Evolutionary conservation across 2,329 filamentous ascomycete genomes (phyloP).

Genomic region (Penicillium hesseltinei): DNA sequence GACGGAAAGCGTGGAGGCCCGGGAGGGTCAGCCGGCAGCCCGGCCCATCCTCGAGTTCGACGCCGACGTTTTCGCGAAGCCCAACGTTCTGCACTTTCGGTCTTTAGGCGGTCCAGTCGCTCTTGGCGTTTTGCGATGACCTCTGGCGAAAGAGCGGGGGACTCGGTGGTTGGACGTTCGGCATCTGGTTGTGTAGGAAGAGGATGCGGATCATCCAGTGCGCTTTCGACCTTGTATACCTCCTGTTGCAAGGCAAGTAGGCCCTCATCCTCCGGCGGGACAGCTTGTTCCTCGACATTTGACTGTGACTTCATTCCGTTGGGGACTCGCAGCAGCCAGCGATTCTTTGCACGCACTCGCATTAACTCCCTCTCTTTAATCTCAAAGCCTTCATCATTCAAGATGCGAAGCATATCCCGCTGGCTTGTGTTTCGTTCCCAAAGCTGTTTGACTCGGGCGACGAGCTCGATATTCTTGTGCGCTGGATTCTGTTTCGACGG

Average conservation of each 20-base stretch:
- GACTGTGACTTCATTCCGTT: conserved; percentile 55
- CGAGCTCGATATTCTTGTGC: conserved; percentile 66
- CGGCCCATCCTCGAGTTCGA: conserved; percentile 66
- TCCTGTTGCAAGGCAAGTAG: conserved; percentile 42
- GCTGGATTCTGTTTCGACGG: conserved; percentile 71
- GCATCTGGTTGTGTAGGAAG: conserved; percentile 22
- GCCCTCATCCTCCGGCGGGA: conserved; percentile 36
- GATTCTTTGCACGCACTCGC: conserved; percentile 66
- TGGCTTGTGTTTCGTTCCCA: conserved; percentile 74
- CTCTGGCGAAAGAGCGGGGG: conserved; percentile 45
- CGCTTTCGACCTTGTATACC: conserved; percentile 34
- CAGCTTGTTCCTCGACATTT: conserved; percentile 25
- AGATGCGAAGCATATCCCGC: conserved; percentile 68
- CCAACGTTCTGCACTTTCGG: conserved; percentile 62
- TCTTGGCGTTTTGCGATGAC: conserved; percentile 55
- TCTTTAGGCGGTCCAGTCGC: conserved; percentile 54
- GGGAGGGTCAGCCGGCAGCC: conserved; percentile 64
- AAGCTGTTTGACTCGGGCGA: conserved; percentile 69
- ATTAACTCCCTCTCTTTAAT: conserved; percentile 70
- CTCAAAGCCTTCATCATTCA: conserved; percentile 70
- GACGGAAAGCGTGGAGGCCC: conserved; percentile 74
- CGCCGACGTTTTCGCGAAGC: conserved; percentile 64
- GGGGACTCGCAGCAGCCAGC: conserved; percentile 63
- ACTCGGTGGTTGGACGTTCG: conserved; percentile 17
- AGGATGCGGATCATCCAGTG: conserved; percentile 30